Evolutionary conservation across 768 basidiomycete genomes (phyloP), one percentile per base, ranked within the genome.

Genomic region (Agrocybe chaxingu): DNA sequence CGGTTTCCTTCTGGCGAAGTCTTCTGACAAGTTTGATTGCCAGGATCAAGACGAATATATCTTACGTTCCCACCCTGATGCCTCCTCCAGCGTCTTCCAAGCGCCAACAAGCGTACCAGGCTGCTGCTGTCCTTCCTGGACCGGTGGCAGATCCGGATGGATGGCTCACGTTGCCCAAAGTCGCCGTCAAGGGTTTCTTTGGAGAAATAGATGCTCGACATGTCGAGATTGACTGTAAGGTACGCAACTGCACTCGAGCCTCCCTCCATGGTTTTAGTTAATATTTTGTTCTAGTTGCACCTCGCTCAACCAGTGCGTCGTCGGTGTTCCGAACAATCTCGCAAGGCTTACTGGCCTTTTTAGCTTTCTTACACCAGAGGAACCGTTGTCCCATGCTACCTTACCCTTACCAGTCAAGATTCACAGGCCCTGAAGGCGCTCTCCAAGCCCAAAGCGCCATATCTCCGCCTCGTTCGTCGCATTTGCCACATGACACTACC

Each of bases 61-160:
- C 39, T 7, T 52, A 46, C 16, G 29, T 42, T 16, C 66, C 69
- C 7, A 33, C 57, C 7, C 61, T 58, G 4, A 48, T 57, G 16
- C 62, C 71, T 7, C 63, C 58, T 3, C 57, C 66, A 8, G 63
- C 68, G 11, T 72, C 70, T 24, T 16, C 52, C 10, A 50, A 66
- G n/a, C 61, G 70, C 24, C 59, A 59, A 47, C 19, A 67, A 32
- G 67, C 70, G 3, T 68, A 70, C 52, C 35, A 50, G 4, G 61
- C 68, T 24, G 59, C 55, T 10, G 62, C 32, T 7, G 51, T 57
- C 3, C 46, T 70, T 13, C 42, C 58, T 11, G 65, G 68, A 2
- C 72, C 70, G 8, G 54, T 57, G 1, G 65, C 42, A 8, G 70
- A 72, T 54, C 66, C 68, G 0, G 48, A 53, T 18, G 69, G 71